Percentiles rank a stretch among this genome's conserved stretches.
Evolutionary conservation across 768 basidiomycete genomes (phyloP).

Genomic region (Galerina marginata): DNA sequence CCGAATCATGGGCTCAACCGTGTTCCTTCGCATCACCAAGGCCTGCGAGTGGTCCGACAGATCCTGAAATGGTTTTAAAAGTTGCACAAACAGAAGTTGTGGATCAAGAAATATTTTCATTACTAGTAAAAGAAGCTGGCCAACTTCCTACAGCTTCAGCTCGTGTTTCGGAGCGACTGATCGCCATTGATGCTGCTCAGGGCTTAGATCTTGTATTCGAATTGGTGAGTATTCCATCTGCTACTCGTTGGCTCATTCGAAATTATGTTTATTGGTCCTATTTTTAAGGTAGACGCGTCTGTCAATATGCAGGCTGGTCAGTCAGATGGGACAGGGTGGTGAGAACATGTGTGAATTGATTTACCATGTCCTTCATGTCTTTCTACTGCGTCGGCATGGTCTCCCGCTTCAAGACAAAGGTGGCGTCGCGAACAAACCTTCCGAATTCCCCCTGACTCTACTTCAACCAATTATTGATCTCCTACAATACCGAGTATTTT

Average conservation of each 20-base stretch:
- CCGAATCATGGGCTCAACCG: constrained; percentile 35
- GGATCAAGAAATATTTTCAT: constrained; percentile 80
- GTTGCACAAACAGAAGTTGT: constrained; percentile 73
- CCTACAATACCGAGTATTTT: constrained; percentile 81
- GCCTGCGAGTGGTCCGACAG: constrained; percentile 30
- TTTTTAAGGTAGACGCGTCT: constrained; percentile 21
- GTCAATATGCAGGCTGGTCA: constrained; percentile 5
- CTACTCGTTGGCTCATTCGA: not conserved
- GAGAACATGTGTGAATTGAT: constrained; percentile 67
- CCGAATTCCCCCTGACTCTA: constrained; percentile 44
- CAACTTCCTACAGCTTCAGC: constrained; percentile 76
- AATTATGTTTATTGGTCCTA: not conserved
- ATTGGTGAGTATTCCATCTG: constrained; percentile 47
- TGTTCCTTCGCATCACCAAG: constrained; percentile 34
- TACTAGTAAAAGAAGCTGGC: constrained; percentile 79
- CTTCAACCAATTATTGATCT: constrained; percentile 80
- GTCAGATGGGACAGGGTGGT: constrained; percentile 18
- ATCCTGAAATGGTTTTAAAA: constrained; percentile 57
- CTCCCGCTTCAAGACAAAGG: constrained; percentile 46
- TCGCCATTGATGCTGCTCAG: constrained; percentile 79
- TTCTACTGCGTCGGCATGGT: constrained; percentile 67
- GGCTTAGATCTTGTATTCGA: constrained; percentile 74
- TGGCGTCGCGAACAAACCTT: constrained; percentile 16
- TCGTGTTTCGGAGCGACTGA: constrained; percentile 77
- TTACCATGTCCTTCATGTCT: constrained; percentile 63